Conservation (phyloP, 1,139 yeast genomes). For the Zygosaccharomyces sapae region DNA sequence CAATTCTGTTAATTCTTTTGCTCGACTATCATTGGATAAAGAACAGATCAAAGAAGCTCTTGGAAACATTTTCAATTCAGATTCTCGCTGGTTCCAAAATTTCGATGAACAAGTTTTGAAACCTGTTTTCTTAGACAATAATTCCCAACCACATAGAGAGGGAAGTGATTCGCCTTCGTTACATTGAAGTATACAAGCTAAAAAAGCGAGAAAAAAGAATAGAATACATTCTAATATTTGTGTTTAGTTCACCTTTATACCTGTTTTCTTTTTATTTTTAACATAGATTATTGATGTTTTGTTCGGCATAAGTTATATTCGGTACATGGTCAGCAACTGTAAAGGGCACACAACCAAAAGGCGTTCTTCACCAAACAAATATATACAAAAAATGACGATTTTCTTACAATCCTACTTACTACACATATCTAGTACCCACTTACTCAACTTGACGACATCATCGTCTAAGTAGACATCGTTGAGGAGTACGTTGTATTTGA, state of each 20-base stretch:
- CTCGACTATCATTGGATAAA: constrained; percentile 23
- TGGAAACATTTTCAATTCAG: constrained; percentile 52
- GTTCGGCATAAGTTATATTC: constrained; percentile 1
- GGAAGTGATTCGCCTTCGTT: constrained; percentile 10
- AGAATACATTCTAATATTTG: not conserved
- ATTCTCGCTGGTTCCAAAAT: constrained; percentile 86
- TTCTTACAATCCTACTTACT: constrained; percentile 9
- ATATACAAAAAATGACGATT: not conserved
- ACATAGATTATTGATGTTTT: not conserved
- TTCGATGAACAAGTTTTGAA: constrained; percentile 94
- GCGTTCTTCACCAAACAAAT: too few species aligned
- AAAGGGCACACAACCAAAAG: too few species aligned
- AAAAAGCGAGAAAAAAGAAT: constrained; percentile 1
- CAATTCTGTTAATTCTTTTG: constrained; percentile 1
- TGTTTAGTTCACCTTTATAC: not conserved
- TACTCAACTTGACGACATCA: constrained; percentile 61
- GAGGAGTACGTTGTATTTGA: constrained; percentile 56
- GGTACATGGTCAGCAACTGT: not conserved
- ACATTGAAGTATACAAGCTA: constrained; percentile 1
- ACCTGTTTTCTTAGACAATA: constrained; percentile 79
- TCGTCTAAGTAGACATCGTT: constrained; percentile 61
- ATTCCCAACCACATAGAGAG: constrained; percentile 12
- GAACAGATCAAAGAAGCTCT: constrained; percentile 27
- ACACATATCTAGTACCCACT: constrained; percentile 59
- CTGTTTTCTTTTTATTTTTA: not conserved